These are phyloP conservation scores for Ilex asprella DNA, from an alignment of 257 asterid species.

Conservation along the genomic window DNA sequence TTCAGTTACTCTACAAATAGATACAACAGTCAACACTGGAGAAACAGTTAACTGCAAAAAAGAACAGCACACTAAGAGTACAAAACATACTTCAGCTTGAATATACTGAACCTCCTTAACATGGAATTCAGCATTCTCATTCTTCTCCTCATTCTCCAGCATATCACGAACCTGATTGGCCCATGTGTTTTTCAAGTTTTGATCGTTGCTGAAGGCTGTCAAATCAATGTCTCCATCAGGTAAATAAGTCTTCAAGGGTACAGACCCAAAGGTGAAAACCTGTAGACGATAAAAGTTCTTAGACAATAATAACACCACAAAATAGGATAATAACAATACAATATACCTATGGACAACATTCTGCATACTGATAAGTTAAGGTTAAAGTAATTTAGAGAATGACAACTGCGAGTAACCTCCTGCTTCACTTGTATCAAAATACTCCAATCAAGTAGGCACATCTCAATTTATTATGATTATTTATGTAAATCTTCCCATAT, in stretches of 20 bases:
- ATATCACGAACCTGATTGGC: conserved; percentile 83
- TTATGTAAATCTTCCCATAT: too few species aligned
- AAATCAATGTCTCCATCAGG: conserved; percentile 94
- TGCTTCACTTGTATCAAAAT: too few species aligned
- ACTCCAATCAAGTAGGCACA: too few species aligned
- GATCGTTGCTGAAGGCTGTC: conserved; percentile 75
- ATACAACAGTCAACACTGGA: too few species aligned
- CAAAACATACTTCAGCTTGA: conserved; percentile 77
- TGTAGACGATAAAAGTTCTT: conserved; percentile 12
- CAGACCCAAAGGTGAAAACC: conserved; percentile 91
- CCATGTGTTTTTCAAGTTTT: conserved; percentile 73
- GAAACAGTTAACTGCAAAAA: not conserved
- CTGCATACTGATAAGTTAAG: not conserved
- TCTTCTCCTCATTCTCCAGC: conserved; percentile 86
- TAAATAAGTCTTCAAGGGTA: conserved; percentile 88
- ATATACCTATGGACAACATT: not conserved
- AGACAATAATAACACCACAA: conserved; percentile 7
- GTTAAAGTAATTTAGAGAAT: too few species aligned
- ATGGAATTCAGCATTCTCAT: conserved; percentile 81
- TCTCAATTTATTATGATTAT: too few species aligned
- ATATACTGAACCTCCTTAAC: conserved; percentile 99
- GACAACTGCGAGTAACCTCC: too few species aligned
- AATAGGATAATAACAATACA: not conserved
- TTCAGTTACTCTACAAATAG: conserved; percentile 6
- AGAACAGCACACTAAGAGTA: not conserved